phyloP scores from a whole-genome alignment of 2,329 filamentous ascomycete species.

The Nemania sp. region DNA sequence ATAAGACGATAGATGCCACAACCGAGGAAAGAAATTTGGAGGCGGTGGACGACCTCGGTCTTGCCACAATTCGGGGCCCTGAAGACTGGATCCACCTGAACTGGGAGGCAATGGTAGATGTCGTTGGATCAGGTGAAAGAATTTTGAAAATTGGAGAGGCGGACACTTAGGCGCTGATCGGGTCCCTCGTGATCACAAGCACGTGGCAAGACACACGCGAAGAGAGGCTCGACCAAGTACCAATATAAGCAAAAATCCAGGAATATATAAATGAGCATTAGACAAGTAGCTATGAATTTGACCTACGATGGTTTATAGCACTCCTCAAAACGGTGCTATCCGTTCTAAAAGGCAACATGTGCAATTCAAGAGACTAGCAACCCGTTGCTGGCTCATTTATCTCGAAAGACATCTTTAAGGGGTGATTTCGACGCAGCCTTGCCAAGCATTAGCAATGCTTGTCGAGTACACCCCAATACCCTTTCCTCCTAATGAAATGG shows the following conservation, averaged over 20 bases:
- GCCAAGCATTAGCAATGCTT: slow-evolving; percentile 9
- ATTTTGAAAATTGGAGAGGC: slow-evolving; percentile 21
- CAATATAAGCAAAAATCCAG: no score
- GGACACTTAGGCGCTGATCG: slow-evolving; percentile 8
- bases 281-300: no score
- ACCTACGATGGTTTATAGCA: no score
- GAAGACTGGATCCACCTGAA: slow-evolving; percentile 24
- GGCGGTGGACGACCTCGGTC: slow-evolving; percentile 26
- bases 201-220: no score
- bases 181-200: no score
- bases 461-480: slow-evolving; percentile 20
- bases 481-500: slow-evolving; percentile 8
- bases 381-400: not conserved
- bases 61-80: slow-evolving; percentile 28
- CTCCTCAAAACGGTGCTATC: no score
- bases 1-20: slow-evolving; percentile 30
- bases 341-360: no score
- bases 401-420: no score
- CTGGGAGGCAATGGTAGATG: slow-evolving; percentile 19
- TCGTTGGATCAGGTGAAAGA: slow-evolving; percentile 9
- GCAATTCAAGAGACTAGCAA: no score
- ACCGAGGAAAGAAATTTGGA: slow-evolving; percentile 21
- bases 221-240: no score
- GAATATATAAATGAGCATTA: no score
- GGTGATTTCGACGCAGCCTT: slow-evolving; percentile 17